phyloP scores from a whole-genome alignment of 1,284 basidiomycete species.

The Sphaerobolus stellatus region DNA sequence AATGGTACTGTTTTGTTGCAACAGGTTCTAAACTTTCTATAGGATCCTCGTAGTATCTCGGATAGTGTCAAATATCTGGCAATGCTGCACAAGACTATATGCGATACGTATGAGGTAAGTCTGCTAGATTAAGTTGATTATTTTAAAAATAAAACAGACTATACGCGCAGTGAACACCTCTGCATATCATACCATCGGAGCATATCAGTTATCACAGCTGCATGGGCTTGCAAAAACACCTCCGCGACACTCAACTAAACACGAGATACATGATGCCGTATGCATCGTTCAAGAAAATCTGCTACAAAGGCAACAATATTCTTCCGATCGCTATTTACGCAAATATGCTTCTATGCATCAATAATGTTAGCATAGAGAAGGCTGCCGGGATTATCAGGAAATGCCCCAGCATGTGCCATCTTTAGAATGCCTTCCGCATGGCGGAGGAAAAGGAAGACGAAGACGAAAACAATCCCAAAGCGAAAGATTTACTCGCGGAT shows the following conservation, averaged over 20 bases:
- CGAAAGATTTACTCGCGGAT: no score
- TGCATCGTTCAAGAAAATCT: constrained; percentile 43
- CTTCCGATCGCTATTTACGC: constrained; percentile 45
- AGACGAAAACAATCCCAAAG: constrained; percentile 18
- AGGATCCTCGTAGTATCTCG: constrained; percentile 42
- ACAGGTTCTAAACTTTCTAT: neutral
- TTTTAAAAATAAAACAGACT: neutral
- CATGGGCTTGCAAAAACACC: constrained; percentile 30
- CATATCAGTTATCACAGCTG: constrained; percentile 34
- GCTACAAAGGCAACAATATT: constrained; percentile 42
- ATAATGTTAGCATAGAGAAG: constrained; percentile 49
- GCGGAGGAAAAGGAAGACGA: constrained; percentile 16
- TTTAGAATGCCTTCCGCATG: constrained; percentile 37
- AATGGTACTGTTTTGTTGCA: neutral
- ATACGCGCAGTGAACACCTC: constrained; percentile 11
- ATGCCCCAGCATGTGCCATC: constrained; percentile 43
- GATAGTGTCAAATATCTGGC: constrained; percentile 48
- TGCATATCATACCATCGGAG: constrained; percentile 19
- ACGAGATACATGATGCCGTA: constrained; percentile 41
- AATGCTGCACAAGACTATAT: constrained; percentile 34
- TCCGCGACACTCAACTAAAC: constrained; percentile 25
- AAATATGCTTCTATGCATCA: constrained; percentile 48
- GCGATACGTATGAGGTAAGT: constrained; percentile 32
- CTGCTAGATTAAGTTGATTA: constrained; percentile 6
- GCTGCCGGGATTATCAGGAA: constrained; percentile 41